Base-by-base conservation (phyloP, 2,329 filamentous ascomycete genomes). In the Nemania sp. region DNA sequence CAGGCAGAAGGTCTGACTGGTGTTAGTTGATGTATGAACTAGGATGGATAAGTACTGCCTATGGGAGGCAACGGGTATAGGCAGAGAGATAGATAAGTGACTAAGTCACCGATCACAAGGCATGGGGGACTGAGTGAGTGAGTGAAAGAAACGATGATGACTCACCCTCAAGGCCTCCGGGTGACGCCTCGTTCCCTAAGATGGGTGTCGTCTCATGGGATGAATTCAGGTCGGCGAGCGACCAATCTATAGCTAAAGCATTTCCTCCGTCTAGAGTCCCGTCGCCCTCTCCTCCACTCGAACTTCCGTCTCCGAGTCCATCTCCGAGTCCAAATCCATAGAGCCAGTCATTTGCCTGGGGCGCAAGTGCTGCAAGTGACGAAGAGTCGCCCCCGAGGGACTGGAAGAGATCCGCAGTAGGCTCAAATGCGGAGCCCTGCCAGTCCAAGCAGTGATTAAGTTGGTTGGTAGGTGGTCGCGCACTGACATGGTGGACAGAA, bases 391-490 rank as follows among this genome's bases (percentile, higher is more conserved):
- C 62, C 48, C 57, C 63, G 46, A 59, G 62, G 46, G 63, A 65
- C 65, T 58, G 60, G 57, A 63, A 65, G 61, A 66, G 63, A 49
- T 65, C 66, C 60, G 58, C 57, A 56, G 56, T 52, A 49, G 62
- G 61, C 59, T 61, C 66, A 59, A 55, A 57, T 26, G 53, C 52
- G 56, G 58, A 61, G 49, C 57, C 59, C 62, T 62, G 55, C 62
- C 62, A 64, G 56, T 58, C 49, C 48, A 53, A 52, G 43, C 46
- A 44, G 37, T 54, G 37, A 39, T 57, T 61, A 70, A 41, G 57
- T 59, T 66, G 64, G 54, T 41, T 54, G 48, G 58, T 33, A 36
- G 49, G n/a, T 12, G 48, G 44, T n/a, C 52, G 39, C 46, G 59
- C n/a, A 49, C 50, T 61, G 64, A 45, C 54, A 56, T 23, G 64